A percentile compares a stretch with the other conserved stretches of the same genome.
Evolutionary conservation across 352 stramenopile species (phyloP).

Genomic region (Aphanomyces invadans): DNA sequence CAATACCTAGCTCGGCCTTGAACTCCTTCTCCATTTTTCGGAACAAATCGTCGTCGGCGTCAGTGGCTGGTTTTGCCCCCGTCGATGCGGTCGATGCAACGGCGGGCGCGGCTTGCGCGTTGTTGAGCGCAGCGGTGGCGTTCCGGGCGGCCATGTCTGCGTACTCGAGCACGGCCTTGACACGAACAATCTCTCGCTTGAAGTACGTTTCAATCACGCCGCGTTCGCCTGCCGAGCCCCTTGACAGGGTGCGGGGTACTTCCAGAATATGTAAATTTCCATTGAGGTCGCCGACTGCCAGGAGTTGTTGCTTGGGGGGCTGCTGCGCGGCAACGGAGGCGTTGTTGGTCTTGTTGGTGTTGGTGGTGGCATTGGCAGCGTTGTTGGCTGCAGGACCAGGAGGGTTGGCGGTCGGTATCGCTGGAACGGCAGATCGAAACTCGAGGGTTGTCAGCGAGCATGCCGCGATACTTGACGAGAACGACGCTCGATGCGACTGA

Average conservation of each 20-base stretch:
- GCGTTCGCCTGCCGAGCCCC: conserved; percentile 72
- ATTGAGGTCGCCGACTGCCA: conserved; percentile 86
- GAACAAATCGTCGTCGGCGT: conserved; percentile 58
- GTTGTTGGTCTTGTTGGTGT: conserved; percentile 18
- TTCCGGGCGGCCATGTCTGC: conserved; percentile 9
- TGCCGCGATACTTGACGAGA: conserved; percentile 73
- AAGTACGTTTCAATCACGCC: conserved; percentile 83
- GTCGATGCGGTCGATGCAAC: conserved; percentile 16
- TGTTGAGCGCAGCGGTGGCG: conserved; percentile 19
- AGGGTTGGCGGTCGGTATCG: neutral
- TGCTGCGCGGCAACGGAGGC: neutral
- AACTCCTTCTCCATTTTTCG: conserved; percentile 75
- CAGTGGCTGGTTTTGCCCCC: conserved; percentile 24
- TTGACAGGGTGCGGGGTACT: conserved; percentile 80
- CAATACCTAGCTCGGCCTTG: conserved; percentile 54
- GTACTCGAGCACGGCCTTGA: conserved; percentile 36
- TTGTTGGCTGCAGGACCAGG: conserved; percentile 15
- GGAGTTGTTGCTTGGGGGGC: conserved; percentile 77
- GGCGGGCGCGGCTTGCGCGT: neutral
- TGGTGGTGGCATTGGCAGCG: conserved; percentile 18
- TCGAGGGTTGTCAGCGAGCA: conserved; percentile 83
- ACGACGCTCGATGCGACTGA: conserved; percentile 77
- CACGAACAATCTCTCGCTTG: conserved; percentile 80
- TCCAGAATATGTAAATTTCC: conserved; percentile 91
- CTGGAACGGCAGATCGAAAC: conserved; percentile 38